Base-by-base conservation (phyloP, 139 green algal genomes). In the Penium margaritaceum region DNA sequence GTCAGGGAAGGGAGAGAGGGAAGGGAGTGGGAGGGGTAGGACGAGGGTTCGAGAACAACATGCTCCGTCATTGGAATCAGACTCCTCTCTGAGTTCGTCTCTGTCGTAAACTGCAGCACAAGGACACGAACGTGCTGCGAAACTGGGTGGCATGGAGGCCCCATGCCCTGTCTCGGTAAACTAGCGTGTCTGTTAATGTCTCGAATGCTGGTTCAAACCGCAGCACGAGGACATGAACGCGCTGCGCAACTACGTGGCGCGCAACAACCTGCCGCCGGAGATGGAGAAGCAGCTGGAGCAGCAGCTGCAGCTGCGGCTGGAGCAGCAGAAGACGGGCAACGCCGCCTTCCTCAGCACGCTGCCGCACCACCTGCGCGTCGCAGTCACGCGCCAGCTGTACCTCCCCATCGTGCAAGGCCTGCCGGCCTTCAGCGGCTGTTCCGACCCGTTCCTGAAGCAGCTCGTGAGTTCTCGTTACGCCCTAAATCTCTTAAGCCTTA, bases 171-270 rank as follows among this genome's bases (percentile, higher is more conserved):
- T n/a, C n/a, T n/a, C n/a, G n/a, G n/a, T n/a, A n/a, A n/a, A n/a
- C n/a, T n/a, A n/a, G n/a, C n/a, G n/a, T n/a, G n/a, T n/a, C n/a
- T n/a, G n/a, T n/a, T n/a, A n/a, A n/a, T n/a, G n/a, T n/a, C n/a
- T n/a, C n/a, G n/a, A n/a, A n/a, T n/a, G n/a, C n/a, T n/a, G n/a
- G n/a, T n/a, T n/a, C n/a, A n/a, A n/a, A n/a, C 6, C 36, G 35
- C 63, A 70, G 63, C 63, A 70, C 63, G 63, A 70, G 35, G 36
- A 70, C 27, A 70, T 70, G 63, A 15, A 19, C 6, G 35, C 36
- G 0, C 63, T 70, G 6, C 29, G 12, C 5, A 15, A 19, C 21
- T 70, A 55, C 37, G 14, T 36, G 0, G 35, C 34, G 0, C 63
- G 63, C 19, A 33, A n/a, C 32, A 36, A 36, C 37, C 63, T 70